Conservation (phyloP, 2,329 filamentous ascomycete genomes). For the Sarocladium oryzae region DNA sequence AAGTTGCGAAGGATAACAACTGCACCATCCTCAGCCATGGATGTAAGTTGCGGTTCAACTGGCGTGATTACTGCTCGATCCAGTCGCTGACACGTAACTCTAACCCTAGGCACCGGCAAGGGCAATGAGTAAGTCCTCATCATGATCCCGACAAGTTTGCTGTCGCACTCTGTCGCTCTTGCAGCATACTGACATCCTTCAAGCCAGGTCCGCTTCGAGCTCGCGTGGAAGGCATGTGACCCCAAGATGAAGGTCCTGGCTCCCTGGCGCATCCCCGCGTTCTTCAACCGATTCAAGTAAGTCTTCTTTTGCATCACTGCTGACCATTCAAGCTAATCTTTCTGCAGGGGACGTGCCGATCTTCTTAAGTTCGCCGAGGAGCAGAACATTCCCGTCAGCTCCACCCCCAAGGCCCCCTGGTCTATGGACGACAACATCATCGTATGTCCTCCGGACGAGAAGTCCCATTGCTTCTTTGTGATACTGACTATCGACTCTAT, state of each 20-base stretch:
- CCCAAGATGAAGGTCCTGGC: constrained; percentile 63
- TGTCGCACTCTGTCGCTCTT: background rate
- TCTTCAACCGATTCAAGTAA: constrained; percentile 58
- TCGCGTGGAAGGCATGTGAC: constrained; percentile 35
- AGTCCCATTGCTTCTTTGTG: background rate
- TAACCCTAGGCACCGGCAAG: constrained; percentile 6
- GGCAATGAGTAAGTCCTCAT: constrained; percentile 10
- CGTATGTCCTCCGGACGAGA: background rate
- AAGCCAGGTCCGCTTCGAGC: constrained; percentile 29
- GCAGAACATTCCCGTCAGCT: constrained; percentile 63
- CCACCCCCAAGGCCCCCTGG: constrained; percentile 68
- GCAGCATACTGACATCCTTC: constrained; percentile 10
- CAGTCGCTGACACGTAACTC: constrained; percentile 10
- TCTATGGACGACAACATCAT: constrained; percentile 38
- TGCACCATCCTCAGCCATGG: constrained; percentile 37
- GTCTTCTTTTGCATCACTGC: background rate
- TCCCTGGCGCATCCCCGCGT: constrained; percentile 64
- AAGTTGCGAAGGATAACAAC: constrained; percentile 26
- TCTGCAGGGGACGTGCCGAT: constrained; percentile 53
- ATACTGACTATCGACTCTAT: background rate
- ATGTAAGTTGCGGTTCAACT: constrained; percentile 24
- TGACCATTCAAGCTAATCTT: constrained; percentile 10
- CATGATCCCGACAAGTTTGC: background rate
- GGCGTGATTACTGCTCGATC: constrained; percentile 2
- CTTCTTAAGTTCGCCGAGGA: constrained; percentile 64